These are phyloP conservation scores for Xylariales sp. DNA, from an alignment of 2,329 filamentous ascomycete genomes.

Conservation along the genomic window DNA sequence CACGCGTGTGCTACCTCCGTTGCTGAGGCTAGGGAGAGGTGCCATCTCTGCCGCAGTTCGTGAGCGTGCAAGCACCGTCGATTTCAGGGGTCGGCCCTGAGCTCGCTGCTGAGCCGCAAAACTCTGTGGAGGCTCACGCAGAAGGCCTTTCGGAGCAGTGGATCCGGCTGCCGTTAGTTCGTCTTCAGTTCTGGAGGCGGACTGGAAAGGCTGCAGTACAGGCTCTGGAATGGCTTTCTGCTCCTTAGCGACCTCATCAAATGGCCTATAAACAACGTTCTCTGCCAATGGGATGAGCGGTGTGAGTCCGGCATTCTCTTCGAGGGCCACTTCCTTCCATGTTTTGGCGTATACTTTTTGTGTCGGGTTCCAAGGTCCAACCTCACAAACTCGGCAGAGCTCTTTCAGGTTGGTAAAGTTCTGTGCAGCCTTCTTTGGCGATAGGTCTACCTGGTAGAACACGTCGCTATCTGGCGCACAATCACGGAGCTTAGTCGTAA, in stretches of 20 bases:
- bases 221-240: conserved; percentile 32
- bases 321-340: conserved; percentile 64
- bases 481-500: conserved; percentile 54
- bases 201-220: conserved; percentile 27
- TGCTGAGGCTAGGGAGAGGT: conserved; percentile 18
- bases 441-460: conserved; percentile 50
- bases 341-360: conserved; percentile 49
- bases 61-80: conserved; percentile 19
- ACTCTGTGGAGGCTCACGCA: conserved; percentile 56
- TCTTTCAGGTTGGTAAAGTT: conserved; percentile 50
- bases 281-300: conserved; percentile 59
- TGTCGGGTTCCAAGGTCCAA: conserved; percentile 49
- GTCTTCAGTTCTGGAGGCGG: conserved; percentile 27
- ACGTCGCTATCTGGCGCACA: conserved; percentile 51
- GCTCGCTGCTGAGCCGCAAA: conserved; percentile 63
- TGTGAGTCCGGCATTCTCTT: conserved; percentile 62
- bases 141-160: conserved; percentile 34
- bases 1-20: conserved; percentile 23
- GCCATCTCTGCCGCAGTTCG: conserved; percentile 27
- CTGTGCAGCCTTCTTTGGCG: conserved; percentile 37
- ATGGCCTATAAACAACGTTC: conserved; percentile 60
- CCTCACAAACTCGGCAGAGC: conserved; percentile 53
- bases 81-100: conserved; percentile 41
- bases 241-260: conserved; percentile 56
- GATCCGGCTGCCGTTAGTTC: conserved; percentile 24